These are phyloP conservation scores for Chamaenerion angustifolium DNA, from an alignment of 345 rosid species.

Conservation along the genomic window DNA sequence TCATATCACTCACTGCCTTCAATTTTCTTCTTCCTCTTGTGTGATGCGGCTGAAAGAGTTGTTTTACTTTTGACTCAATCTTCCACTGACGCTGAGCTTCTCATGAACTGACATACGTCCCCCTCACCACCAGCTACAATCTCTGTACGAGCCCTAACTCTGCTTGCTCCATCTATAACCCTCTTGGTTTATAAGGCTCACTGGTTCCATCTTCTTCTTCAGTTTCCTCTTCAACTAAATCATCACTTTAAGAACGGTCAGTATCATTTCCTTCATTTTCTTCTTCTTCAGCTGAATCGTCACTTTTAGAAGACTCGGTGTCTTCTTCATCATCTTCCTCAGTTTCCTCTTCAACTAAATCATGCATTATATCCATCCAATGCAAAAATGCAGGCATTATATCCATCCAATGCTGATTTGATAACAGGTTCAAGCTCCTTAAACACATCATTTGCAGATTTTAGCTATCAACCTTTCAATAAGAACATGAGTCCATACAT, in stretches of 20 bases:
- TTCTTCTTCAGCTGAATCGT: too few relatives aligned
- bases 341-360: too few relatives aligned
- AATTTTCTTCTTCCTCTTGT: constrained; percentile 27
- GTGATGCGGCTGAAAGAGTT: constrained; percentile 25
- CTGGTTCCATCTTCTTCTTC: constrained; percentile 11
- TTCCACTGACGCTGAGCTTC: constrained; percentile 55
- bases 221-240: not conserved
- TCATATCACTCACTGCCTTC: not conserved
- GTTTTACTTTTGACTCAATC: constrained; percentile 66
- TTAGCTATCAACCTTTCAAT: constrained; percentile 9
- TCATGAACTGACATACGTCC: constrained; percentile 58
- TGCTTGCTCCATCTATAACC: constrained; percentile 7
- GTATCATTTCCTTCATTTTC: too few relatives aligned
- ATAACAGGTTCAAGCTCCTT: constrained; percentile 70
- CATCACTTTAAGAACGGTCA: constrained; percentile 6
- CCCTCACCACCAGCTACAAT: constrained; percentile 15
- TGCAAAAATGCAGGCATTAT: constrained; percentile 80
- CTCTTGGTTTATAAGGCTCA: constrained; percentile 1
- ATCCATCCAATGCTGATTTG: constrained; percentile 69
- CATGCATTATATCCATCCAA: too few relatives aligned
- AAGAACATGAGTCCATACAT: constrained; percentile 1
- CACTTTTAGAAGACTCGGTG: too few relatives aligned
- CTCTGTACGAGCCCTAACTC: constrained; percentile 9
- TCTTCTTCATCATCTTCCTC: too few relatives aligned
- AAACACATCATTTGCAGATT: constrained; percentile 50